These are phyloP conservation scores for Talaromyces sp. DNA, from an alignment of 2,329 filamentous ascomycete species.

Conservation along the genomic window DNA sequence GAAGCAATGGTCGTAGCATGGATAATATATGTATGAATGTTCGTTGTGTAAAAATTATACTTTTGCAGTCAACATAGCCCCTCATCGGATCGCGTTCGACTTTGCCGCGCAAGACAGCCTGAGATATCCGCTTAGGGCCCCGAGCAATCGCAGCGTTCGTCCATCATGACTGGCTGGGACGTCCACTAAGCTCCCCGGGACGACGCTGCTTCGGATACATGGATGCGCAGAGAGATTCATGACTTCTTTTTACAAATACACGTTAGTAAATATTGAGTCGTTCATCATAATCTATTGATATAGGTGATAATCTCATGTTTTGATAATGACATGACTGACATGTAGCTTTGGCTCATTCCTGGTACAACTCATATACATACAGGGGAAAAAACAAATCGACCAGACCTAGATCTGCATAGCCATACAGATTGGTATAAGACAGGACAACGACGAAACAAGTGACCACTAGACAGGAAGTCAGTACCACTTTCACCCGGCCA, in stretches of 20 bases:
- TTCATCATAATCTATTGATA: slow-evolving; percentile 3
- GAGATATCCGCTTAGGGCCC: not conserved
- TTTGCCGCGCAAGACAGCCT: not conserved
- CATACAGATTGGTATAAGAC: slow-evolving; percentile 18
- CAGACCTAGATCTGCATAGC: not conserved
- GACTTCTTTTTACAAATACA: not conserved
- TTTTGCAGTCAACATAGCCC: not conserved
- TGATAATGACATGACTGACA: slow-evolving; percentile 2
- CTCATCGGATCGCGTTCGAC: not conserved
- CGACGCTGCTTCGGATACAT: not conserved
- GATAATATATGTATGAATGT: not conserved
- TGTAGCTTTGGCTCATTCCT: not conserved
- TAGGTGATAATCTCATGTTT: not conserved
- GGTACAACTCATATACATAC: not conserved
- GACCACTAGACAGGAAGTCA: not conserved
- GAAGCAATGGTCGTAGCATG: not conserved
- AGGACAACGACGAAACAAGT: not conserved
- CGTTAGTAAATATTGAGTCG: not conserved
- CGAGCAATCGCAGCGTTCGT: not conserved
- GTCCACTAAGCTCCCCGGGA: not conserved
- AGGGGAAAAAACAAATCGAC: not conserved
- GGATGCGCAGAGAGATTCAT: not conserved
- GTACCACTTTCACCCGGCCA: not conserved
- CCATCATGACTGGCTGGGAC: not conserved
- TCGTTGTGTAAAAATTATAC: not conserved